These are phyloP conservation scores for Phytophthora megakarya DNA, from an alignment of 352 stramenopile species.

Conservation along the genomic window DNA sequence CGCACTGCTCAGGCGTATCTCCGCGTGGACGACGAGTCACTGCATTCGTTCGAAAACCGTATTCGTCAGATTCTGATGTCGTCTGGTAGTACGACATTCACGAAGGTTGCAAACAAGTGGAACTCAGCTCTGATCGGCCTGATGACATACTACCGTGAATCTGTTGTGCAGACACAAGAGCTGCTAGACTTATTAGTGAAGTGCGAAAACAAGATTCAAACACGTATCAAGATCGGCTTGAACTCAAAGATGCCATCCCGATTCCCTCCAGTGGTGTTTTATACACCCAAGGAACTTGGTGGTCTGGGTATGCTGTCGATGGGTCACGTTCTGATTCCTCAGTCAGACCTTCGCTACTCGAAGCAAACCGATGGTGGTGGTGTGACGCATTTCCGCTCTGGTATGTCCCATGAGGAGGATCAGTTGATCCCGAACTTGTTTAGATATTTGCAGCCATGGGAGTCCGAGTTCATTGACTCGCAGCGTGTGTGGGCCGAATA, in stretches of 20 bases:
- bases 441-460: slow-evolving; percentile 98
- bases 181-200: slow-evolving; percentile 99
- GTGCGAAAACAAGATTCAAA: slow-evolving; percentile 99
- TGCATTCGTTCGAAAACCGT: slow-evolving; percentile 98
- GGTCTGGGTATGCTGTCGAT: slow-evolving; percentile 99
- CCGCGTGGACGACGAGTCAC: slow-evolving; percentile 94
- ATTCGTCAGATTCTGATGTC: slow-evolving; percentile 99
- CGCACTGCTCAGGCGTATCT: slow-evolving; percentile 98
- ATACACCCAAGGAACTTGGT: slow-evolving; percentile 99
- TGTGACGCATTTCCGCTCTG: slow-evolving; percentile 99
- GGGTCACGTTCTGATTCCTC: slow-evolving; percentile 99
- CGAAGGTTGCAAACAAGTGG: slow-evolving; percentile 99
- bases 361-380: slow-evolving; percentile 98
- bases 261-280: slow-evolving; percentile 99
- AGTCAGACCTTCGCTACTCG: slow-evolving; percentile 98
- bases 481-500: slow-evolving; percentile 99
- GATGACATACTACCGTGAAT: slow-evolving; percentile 99
- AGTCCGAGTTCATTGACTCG: slow-evolving; percentile 99
- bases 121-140: slow-evolving; percentile 94
- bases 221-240: slow-evolving; percentile 99
- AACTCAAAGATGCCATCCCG: slow-evolving; percentile 99
- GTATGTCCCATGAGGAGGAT: slow-evolving; percentile 97
- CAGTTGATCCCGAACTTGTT: slow-evolving; percentile 99
- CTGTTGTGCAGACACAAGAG: slow-evolving; percentile 99
- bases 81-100: slow-evolving; percentile 99